Evolutionary conservation across 805 yeast species (phyloP), one percentile per base, ranked within the genome.

Genomic region (Metschnikowia kofuensis): DNA sequence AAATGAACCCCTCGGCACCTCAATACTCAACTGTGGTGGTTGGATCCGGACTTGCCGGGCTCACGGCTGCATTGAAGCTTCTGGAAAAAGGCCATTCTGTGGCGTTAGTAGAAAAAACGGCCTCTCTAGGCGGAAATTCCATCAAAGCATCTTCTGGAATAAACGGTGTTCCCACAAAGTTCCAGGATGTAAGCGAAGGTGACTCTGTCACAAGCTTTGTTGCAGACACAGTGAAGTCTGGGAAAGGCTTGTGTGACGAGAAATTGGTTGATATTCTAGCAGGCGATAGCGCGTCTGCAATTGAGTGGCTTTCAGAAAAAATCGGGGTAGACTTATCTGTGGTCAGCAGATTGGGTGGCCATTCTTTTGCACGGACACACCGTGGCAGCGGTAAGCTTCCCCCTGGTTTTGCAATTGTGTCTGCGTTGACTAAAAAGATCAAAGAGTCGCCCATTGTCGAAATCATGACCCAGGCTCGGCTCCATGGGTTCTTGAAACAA

Each of bases 91-190:
- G 75, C 12, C 51, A 67, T 21, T 71, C 77, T 0, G 79, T 81
- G 4, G 58, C 72, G 0, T 49, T 82, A 7, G 47, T 82, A 2
- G 86, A 82, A 46, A 82, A 82, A 55, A 64, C 74, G 0, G 64
- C 63, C 12, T 67, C 68, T 29, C 59, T 78, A 32, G 86, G 86
- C 30, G 85, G 85, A 7, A 82, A 82, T 54, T 80, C 85, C 2
- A 72, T 75, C 47, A 81, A 80, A 62, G 86, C 86, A 0, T 78
- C 84, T 3, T 77, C 83, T 26, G 86, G 86, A 21, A 81, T 82
- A 47, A 81, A 80, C 60, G 76, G 75, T 1, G 72, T 56, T 0
- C 67, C 67, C 4, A 69, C 75, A 0, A 48, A 46, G 16, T 64
- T 44, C 41, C 74, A 70, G 44, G 36, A 36, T 6, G 42, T 49